Evolutionary conservation across 78 protist species (phyloP), one percentile per base, ranked within the genome.

Genomic region (Monosiga brevicollis): DNA sequence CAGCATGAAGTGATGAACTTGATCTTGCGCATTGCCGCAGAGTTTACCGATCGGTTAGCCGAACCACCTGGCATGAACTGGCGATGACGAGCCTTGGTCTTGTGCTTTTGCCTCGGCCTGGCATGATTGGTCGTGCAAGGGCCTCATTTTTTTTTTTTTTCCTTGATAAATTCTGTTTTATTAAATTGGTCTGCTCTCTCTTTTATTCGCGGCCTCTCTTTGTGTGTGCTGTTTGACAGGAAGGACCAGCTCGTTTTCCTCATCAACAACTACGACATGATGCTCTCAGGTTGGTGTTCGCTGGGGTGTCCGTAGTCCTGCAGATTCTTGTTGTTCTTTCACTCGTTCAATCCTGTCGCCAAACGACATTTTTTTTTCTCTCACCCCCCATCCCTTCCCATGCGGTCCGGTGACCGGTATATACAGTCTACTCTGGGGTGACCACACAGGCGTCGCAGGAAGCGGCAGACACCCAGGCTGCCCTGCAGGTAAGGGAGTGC

Each of bases 251-350:
- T 80, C 29, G 41, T 54, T 15, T 78, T 83, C 49, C 78, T 83
- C 32, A 78, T 83, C 79, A 83, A 83, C 83, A 83, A 78, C 79
- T 78, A 78, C 43, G 87, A 83, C 73, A 9, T 83, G 20, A 62
- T 83, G 29, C 29, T 24, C 73, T 71, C 24, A 0, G 75, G 23
- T 1, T n/a, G 41, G 23, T 76, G 26, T n/a, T n/a, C n/a, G n/a
- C n/a, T n/a, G n/a, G n/a, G n/a, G n/a, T n/a, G n/a, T n/a, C n/a
- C n/a, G n/a, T n/a, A n/a, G n/a, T n/a, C n/a, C n/a, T n/a, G n/a
- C n/a, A n/a, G n/a, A n/a, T n/a, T n/a, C n/a, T n/a, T n/a, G n/a
- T n/a, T n/a, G n/a, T n/a, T n/a, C 77, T 35, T 24, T 36, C 77
- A 1, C 77, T 1, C 77, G 40, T 6, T 36, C 40, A 20, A 20